Evolutionary conservation across 164 flowering plant species (phyloP).

Genomic region (Sextonia rubra): DNA sequence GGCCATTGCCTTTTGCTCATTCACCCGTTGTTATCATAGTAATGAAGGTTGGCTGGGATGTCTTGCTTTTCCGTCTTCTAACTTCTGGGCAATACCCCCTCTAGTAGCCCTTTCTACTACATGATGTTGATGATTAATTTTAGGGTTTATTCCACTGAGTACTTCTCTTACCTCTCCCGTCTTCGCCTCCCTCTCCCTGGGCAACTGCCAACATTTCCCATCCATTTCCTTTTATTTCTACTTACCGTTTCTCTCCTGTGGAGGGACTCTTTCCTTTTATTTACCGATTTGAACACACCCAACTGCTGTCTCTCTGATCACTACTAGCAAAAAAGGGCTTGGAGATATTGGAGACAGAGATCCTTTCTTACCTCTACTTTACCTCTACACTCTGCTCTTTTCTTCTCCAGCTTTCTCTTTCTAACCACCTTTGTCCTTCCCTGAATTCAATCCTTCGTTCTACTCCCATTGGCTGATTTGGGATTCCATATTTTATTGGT

Average conservation of each 20-base stretch:
- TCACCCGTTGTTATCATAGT: constrained; percentile 60
- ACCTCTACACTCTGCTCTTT: constrained; percentile 1
- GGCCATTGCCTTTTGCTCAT: constrained; percentile 38
- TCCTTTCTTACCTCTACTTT: background rate
- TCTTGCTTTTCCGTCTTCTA: constrained; percentile 31
- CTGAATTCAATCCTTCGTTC: constrained; percentile 20
- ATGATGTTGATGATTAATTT: no score
- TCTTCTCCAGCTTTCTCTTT: constrained; percentile 15
- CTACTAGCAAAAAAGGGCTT: background rate
- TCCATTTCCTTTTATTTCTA: background rate
- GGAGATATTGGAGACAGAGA: background rate
- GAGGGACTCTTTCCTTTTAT: constrained; percentile 3
- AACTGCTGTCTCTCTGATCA: background rate
- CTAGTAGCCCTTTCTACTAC: background rate
- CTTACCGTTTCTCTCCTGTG: background rate
- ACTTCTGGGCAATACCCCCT: background rate
- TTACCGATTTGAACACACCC: constrained; percentile 45
- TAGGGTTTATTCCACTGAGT: no score
- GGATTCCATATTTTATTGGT: no score
- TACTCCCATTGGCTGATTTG: background rate
- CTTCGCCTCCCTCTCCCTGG: constrained; percentile 23
- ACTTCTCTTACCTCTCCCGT: background rate
- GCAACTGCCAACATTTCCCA: background rate
- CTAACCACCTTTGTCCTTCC: constrained; percentile 34
- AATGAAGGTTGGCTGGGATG: constrained; percentile 22